Base-by-base conservation (phyloP, 78 protist genomes). In the Paratrimastix pyriformis region DNA sequence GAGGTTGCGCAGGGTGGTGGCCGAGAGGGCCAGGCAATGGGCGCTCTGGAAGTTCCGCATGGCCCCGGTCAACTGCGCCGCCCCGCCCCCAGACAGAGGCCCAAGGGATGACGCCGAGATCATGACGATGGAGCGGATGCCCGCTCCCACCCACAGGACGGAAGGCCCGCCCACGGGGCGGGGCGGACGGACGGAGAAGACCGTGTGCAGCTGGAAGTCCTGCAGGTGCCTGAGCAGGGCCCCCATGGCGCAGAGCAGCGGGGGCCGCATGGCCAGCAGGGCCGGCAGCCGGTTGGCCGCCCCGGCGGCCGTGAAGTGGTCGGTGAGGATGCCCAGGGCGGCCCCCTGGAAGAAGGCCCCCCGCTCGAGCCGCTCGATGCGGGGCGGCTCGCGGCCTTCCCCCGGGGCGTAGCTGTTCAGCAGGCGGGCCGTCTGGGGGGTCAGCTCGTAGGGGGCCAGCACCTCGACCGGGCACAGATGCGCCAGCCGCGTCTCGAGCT, bases 401-500 rank as follows among this genome's bases (percentile, higher is more conserved):
- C n/a, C 30, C 73, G 37, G 40, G 42, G 57, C 73, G 30, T n/a
- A 6, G 54, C 35, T 2, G 73, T 9, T 3, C 52, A 39, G 35
- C 9, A 2, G n/a, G n/a, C n/a, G n/a, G n/a, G n/a, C n/a, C n/a
- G n/a, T n/a, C n/a, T n/a, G n/a, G n/a, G n/a, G n/a, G n/a, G n/a
- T n/a, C n/a, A n/a, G n/a, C n/a, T 7, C 15, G 29, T 64, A 46
- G 18, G 42, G 26, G 42, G 30, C 69, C n/a, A 73, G 13, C 29
- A 73, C 66, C 30, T 73, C 77, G 18, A 43, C 60, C 30, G 77
- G 77, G 42, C 33, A 15, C 38, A 73, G 55, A 57, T 73, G 66
- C 37, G 6, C 46, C 45, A 73, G 77, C 46, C 77, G 60, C 62
- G 77, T 46, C 65, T 39, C 55, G 32, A 73, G 65, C 65, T 73